A percentile compares a stretch with the other conserved stretches of the same genome.
phyloP scores from a whole-genome alignment of 495 filamentous ascomycete genomes.

The Halenospora varia region DNA sequence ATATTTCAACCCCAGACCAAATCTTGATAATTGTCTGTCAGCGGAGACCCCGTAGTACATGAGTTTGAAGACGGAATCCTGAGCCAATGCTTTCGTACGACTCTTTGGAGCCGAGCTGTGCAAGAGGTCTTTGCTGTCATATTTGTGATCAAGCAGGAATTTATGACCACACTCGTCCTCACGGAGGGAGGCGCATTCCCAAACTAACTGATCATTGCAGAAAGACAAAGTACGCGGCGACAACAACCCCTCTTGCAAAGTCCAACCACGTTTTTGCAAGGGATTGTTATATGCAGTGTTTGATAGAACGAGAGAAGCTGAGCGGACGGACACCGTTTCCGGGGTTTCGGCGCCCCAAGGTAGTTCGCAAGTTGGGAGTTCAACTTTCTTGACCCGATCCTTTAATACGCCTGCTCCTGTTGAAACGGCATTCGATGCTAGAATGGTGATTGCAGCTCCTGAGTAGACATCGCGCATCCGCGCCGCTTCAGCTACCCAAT shows the following conservation, averaged over 20 bases:
- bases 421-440: not conserved
- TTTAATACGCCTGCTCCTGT: no score
- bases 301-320: no score
- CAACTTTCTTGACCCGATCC: no score
- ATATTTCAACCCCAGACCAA: no score
- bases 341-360: no score
- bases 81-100: not conserved
- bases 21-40: no score
- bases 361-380: no score
- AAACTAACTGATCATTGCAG: not conserved
- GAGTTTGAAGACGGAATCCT: not conserved
- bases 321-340: not conserved
- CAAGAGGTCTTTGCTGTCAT: not conserved
- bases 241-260: not conserved
- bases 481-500: constrained; percentile 19
- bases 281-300: no score
- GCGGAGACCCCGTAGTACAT: not conserved
- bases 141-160: no score
- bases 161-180: no score
- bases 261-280: not conserved
- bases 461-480: constrained; percentile 23
- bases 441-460: not conserved
- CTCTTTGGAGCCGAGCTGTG: not conserved
- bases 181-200: not conserved
- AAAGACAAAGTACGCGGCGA: not conserved